Percentiles rank a stretch among this genome's conserved stretches.
Evolutionary conservation across 257 asterid genomes (phyloP).

Genomic region (Buddleja alternifolia): DNA sequence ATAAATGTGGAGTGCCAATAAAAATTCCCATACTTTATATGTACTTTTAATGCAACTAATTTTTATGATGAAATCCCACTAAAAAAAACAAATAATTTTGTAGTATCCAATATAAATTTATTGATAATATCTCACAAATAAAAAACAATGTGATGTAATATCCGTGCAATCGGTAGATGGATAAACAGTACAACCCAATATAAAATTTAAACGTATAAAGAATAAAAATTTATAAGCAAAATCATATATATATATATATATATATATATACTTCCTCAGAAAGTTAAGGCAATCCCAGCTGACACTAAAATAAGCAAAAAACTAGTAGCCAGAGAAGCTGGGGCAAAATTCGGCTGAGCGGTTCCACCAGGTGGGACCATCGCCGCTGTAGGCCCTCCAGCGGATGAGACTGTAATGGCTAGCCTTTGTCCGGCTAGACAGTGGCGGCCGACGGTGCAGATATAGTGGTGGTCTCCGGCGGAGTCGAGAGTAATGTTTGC

Average conservation of each 20-base stretch:
- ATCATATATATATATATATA: too few species aligned
- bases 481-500: slow-evolving; percentile 36
- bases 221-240: neutral
- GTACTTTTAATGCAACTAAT: too few species aligned
- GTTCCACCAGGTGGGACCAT: neutral
- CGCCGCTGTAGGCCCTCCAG: slow-evolving; percentile 2
- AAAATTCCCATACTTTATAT: too few species aligned
- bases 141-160: too few species aligned
- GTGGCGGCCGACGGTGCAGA: slow-evolving; percentile 51
- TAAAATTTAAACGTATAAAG: neutral
- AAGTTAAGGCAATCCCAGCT: slow-evolving; percentile 12
- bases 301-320: slow-evolving; percentile 8
- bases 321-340: slow-evolving; percentile 16
- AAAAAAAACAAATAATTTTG: neutral
- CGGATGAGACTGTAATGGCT: slow-evolving; percentile 35
- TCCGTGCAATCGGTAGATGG: neutral
- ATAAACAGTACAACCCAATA: neutral
- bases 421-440: slow-evolving; percentile 51
- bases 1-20: too few species aligned
- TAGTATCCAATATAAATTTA: neutral
- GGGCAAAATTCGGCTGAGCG: slow-evolving; percentile 21
- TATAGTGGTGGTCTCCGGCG: slow-evolving; percentile 43
- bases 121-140: neutral
- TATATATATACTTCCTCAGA: neutral
- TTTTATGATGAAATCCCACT: too few species aligned